Percentiles rank a stretch among this genome's conserved stretches.
Evolutionary conservation across 2,329 filamentous ascomycete genomes (phyloP).

Genomic region (Diaporthe citriasiana): DNA sequence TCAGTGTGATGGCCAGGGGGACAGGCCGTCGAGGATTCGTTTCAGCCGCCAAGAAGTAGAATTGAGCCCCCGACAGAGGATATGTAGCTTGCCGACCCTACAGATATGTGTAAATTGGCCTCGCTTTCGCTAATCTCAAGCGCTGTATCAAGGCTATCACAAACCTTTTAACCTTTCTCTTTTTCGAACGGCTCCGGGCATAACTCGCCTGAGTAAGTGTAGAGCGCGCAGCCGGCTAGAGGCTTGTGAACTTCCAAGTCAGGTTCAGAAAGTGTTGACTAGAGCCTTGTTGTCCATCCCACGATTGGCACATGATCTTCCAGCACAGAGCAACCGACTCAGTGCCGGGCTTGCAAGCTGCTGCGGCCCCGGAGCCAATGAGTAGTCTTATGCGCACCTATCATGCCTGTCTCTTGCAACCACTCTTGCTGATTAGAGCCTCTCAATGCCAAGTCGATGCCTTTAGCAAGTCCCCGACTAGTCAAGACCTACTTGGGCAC

Average conservation of each 20-base stretch:
- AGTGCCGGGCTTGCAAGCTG: too few species aligned
- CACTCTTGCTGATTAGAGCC: not conserved
- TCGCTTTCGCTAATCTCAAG: constrained; percentile 24
- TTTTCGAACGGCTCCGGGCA: not conserved
- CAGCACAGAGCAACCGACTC: not conserved
- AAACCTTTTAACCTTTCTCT: not conserved
- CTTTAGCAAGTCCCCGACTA: not conserved
- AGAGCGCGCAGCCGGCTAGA: not conserved
- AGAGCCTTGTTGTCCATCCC: not conserved
- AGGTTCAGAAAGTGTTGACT: not conserved
- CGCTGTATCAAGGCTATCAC: not conserved
- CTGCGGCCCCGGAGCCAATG: not conserved
- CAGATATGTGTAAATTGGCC: too few species aligned
- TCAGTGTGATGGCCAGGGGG: not conserved
- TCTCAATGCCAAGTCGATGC: not conserved
- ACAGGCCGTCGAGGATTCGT: not conserved
- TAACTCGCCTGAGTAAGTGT: not conserved
- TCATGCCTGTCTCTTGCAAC: not conserved
- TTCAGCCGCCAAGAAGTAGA: not conserved
- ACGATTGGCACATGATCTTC: not conserved
- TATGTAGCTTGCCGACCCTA: not conserved
- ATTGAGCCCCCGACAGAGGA: not conserved
- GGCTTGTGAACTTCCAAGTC: too few species aligned
- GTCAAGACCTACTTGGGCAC: not conserved
- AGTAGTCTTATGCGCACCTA: not conserved